Percentiles rank a stretch among this genome's conserved stretches.
phyloP scores from a whole-genome alignment of 768 basidiomycete genomes.

The Botryobasidium botryosum region DNA sequence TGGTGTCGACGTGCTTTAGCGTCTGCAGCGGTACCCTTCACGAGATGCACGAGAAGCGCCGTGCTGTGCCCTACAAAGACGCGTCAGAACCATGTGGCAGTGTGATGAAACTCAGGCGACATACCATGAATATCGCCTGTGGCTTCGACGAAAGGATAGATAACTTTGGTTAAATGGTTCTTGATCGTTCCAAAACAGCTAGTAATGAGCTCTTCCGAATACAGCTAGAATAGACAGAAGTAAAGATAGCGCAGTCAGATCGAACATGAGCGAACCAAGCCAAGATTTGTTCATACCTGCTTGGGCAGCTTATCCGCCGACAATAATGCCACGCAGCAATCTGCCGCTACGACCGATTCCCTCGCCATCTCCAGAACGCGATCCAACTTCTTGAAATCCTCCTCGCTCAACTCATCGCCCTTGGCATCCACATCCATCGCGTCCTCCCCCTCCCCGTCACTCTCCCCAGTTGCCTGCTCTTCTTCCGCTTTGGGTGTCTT shows the following conservation, averaged over 20 bases:
- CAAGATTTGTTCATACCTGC: conserved; percentile 36
- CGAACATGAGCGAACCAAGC: not conserved
- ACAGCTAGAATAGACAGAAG: conserved; percentile 35
- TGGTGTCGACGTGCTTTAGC: conserved; percentile 16
- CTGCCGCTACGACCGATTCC: conserved; percentile 67
- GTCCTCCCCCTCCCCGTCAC: conserved; percentile 8
- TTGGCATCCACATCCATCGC: conserved; percentile 16
- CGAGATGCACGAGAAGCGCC: conserved; percentile 30
- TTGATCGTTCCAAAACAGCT: conserved; percentile 61
- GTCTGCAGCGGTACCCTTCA: conserved; percentile 18
- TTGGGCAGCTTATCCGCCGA: conserved; percentile 68
- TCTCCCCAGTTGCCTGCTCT: conserved; percentile 16
- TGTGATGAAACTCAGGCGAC: conserved; percentile 13
- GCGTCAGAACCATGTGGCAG: conserved; percentile 15
- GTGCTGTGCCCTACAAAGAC: conserved; percentile 8
- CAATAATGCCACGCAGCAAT: conserved; percentile 65
- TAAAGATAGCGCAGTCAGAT: conserved; percentile 1
- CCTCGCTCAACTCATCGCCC: conserved; percentile 24
- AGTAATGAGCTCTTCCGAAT: conserved; percentile 86
- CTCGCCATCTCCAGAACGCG: conserved; percentile 40
- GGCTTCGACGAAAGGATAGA: conserved; percentile 79
- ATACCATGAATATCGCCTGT: conserved; percentile 14
- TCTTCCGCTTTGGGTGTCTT: conserved; percentile 20
- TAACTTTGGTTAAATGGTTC: conserved; percentile 55
- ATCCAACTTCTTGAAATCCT: conserved; percentile 34